Evolutionary conservation across 139 green algal genomes (phyloP).

Genomic region (Diplosphaera chodatii): DNA sequence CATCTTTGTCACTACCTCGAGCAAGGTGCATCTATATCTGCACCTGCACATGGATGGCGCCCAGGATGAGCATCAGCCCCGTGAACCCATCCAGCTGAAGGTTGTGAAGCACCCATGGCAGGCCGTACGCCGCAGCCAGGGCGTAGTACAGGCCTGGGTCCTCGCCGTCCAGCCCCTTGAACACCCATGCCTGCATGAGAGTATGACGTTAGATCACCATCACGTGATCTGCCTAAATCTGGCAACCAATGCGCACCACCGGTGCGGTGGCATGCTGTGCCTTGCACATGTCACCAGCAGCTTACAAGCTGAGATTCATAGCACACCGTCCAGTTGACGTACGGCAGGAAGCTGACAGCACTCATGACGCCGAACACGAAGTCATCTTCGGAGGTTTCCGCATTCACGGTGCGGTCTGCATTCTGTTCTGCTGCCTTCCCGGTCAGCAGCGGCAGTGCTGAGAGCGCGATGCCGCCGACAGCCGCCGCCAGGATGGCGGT

Average conservation of each 20-base stretch:
- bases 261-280: neutral
- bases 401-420: constrained; percentile 5
- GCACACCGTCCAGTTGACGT: constrained; percentile 56
- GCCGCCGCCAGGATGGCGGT: constrained; percentile 2
- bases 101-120: constrained; percentile 54
- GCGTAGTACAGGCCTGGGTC: constrained; percentile 43
- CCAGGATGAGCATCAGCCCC: constrained; percentile 31
- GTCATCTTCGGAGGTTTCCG: constrained; percentile 11
- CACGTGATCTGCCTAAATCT: neutral
- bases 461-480: constrained; percentile 1
- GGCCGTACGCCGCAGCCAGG: constrained; percentile 50
- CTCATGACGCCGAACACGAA: constrained; percentile 56
- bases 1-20: neutral
- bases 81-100: constrained; percentile 50
- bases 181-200: constrained; percentile 64
- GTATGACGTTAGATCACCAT: no score
- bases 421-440: constrained; percentile 26
- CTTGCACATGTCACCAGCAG: neutral
- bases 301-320: neutral
- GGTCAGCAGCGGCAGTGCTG: constrained; percentile 13
- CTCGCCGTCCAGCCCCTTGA: constrained; percentile 55
- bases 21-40: neutral
- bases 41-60: constrained; percentile 57
- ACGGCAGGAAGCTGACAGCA: constrained; percentile 50
- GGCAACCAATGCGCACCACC: neutral